These are phyloP conservation scores for Globisporangium cylindrosporum DNA, from an alignment of 352 stramenopile genomes.

Conservation along the genomic window DNA sequence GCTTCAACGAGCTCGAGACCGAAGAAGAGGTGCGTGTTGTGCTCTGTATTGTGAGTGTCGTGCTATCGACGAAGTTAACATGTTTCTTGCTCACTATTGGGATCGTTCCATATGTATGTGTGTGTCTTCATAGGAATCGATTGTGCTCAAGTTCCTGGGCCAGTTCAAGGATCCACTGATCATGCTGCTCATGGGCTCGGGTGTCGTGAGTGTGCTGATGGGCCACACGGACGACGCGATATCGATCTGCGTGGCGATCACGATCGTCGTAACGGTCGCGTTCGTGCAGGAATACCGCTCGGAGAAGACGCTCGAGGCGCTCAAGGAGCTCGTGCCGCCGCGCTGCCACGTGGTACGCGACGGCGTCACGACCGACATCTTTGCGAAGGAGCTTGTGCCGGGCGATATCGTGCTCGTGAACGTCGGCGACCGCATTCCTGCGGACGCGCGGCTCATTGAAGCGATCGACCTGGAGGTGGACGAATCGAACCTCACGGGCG, in stretches of 20 bases:
- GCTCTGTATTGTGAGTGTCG: not conserved
- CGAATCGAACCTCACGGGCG: slow-evolving; percentile 94
- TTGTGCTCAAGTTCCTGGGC: slow-evolving; percentile 89
- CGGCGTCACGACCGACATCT: slow-evolving; percentile 53
- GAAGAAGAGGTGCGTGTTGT: slow-evolving; percentile 46
- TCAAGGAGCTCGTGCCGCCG: slow-evolving; percentile 79
- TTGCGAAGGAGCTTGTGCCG: slow-evolving; percentile 73
- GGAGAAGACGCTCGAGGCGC: slow-evolving; percentile 82
- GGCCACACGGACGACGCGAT: slow-evolving; percentile 95
- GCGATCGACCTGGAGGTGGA: slow-evolving; percentile 89
- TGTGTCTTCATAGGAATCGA: slow-evolving; percentile 41
- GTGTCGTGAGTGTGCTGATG: slow-evolving; percentile 89
- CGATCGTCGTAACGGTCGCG: slow-evolving; percentile 96
- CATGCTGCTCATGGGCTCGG: slow-evolving; percentile 93
- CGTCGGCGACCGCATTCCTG: slow-evolving; percentile 91
- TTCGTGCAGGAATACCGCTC: slow-evolving; percentile 90
- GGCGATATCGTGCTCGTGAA: slow-evolving; percentile 89
- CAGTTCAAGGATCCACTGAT: slow-evolving; percentile 98
- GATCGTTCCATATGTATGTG: not conserved
- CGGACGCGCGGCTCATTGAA: slow-evolving; percentile 90
- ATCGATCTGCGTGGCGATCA: slow-evolving; percentile 93
- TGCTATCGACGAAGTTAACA: not conserved
- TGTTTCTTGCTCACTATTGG: not conserved
- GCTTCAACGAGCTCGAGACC: slow-evolving; percentile 64
- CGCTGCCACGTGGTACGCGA: slow-evolving; percentile 66